Evolutionary conservation across 352 stramenopile species (phyloP), one percentile per base, ranked within the genome.

Genomic region (Globisporangium sylvaticum): DNA sequence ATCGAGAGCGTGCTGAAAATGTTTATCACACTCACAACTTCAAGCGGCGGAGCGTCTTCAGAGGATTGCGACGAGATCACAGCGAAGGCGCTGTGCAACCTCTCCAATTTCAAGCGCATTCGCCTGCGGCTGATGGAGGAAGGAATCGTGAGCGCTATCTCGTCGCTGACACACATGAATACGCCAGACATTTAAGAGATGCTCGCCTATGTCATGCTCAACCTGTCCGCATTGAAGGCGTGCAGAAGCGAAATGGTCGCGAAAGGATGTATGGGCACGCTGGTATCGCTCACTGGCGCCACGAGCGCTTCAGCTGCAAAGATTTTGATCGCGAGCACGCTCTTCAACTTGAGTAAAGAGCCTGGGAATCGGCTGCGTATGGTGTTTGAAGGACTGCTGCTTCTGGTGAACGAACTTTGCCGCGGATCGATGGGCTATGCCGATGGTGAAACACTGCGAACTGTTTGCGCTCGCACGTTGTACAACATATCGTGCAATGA

Each of bases 71-170:
- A 87, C 31, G 81, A 83, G 42, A 71, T 89, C 48, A 87, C 77
- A 10, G 84, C 87, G 0, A 90, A 89, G 27, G 91, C 88, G 0
- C 74, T 97, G 29, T 96, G 90, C 54, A 97, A 97, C 68, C 63
- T 97, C 0, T 93, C 86, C 24, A 92, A 96, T 44, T 81, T 97
- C 50, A 96, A 92, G 67, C 74, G 78, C 2, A 77, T 97, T 27
- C 86, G 91, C 0, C 65, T 90, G 31, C 83, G 90, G 37, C 71
- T 96, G 2, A 90, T 97, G 67, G 90, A 97, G 65, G 90, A 97
- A 83, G 91, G 90, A 4, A 88, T 96, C 32, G 79, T 97, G 2
- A 80, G 75, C 27, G 84, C 88, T 1, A 76, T 97, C 14, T 62
- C 77, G 0, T 77, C 82, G 29, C 65, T 97, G 15, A 76, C 90